Conservation (phyloP, 106 monocot species). For the Alisma plantagoaquatica region DNA sequence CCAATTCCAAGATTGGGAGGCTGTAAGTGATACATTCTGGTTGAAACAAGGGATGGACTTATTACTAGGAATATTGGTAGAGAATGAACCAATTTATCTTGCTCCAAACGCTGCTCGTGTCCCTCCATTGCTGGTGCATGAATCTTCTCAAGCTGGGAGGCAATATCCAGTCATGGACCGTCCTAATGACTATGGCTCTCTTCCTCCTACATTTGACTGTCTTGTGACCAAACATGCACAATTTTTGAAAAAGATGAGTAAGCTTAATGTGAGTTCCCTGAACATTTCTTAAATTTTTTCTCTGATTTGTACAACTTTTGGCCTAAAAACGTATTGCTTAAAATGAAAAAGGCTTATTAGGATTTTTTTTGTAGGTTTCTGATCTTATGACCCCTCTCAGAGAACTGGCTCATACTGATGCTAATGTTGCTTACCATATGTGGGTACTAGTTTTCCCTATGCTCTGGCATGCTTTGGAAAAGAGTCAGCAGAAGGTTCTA, state of each 20-base stretch:
- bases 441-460: slow-evolving; percentile 98
- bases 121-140: slow-evolving; percentile 60
- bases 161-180: slow-evolving; percentile 37
- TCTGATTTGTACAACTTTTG: too few species aligned
- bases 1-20: slow-evolving; percentile 93
- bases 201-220: slow-evolving; percentile 61
- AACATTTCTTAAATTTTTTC: too few species aligned
- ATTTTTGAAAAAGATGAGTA: slow-evolving; percentile 83
- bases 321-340: too few species aligned
- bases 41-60: slow-evolving; percentile 96
- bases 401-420: slow-evolving; percentile 79
- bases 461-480: slow-evolving; percentile 93
- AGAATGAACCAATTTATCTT: slow-evolving; percentile 84
- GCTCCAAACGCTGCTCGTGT: slow-evolving; percentile 89
- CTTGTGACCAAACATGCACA: slow-evolving; percentile 58
- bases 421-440: slow-evolving; percentile 93
- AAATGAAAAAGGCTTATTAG: too few species aligned
- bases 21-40: slow-evolving; percentile 97
- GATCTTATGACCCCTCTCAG: slow-evolving; percentile 76
- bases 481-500: slow-evolving; percentile 72
- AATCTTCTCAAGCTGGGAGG: slow-evolving; percentile 24
- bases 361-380: slow-evolving; percentile 59
- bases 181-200: slow-evolving; percentile 34
- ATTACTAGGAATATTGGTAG: slow-evolving; percentile 76
- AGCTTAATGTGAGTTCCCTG: slow-evolving; percentile 93